A percentile compares a stretch with the other conserved stretches of the same genome.
Conservation (phyloP, 2,329 filamentous ascomycete species). For the Fusarium graminum region DNA sequence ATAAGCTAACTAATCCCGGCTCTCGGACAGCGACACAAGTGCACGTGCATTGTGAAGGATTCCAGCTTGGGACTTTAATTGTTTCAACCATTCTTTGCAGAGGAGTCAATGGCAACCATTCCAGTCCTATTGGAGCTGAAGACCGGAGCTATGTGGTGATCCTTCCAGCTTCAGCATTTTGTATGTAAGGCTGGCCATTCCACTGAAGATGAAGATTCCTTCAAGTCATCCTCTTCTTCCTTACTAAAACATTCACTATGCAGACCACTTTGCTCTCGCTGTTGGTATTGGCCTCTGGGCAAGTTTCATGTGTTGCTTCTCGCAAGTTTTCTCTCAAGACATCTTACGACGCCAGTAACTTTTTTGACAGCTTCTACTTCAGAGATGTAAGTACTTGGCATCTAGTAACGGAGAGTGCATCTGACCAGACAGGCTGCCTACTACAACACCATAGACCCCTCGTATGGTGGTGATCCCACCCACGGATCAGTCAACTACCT, state of each 20-base stretch:
- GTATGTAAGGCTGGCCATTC: constrained; percentile 12
- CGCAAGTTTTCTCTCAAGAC: constrained; percentile 26
- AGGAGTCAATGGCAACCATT: background rate
- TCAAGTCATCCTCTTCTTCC: background rate
- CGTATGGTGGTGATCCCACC: constrained; percentile 66
- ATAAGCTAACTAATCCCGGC: background rate
- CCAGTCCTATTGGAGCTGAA: background rate
- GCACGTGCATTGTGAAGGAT: constrained; percentile 5
- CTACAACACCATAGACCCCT: constrained; percentile 34
- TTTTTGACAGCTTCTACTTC: constrained; percentile 61
- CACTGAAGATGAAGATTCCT: background rate
- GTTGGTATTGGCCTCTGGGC: background rate
- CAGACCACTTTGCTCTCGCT: constrained; percentile 5
- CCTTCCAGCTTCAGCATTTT: constrained; percentile 2
- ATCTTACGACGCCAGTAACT: constrained; percentile 52
- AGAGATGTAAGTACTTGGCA: constrained; percentile 6
- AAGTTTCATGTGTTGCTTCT: constrained; percentile 2
- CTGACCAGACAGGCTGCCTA: constrained; percentile 19
- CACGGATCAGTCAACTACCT: constrained; percentile 73
- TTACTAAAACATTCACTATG: background rate
- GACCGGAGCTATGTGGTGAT: constrained; percentile 5
- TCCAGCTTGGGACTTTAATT: background rate
- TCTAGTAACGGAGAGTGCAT: rapidly evolving
- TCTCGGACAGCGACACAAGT: background rate
- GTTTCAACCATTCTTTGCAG: background rate